Evolutionary conservation across 768 basidiomycete genomes (phyloP), one percentile per base, ranked within the genome.

Genomic region (Boletus vermiculosoides): DNA sequence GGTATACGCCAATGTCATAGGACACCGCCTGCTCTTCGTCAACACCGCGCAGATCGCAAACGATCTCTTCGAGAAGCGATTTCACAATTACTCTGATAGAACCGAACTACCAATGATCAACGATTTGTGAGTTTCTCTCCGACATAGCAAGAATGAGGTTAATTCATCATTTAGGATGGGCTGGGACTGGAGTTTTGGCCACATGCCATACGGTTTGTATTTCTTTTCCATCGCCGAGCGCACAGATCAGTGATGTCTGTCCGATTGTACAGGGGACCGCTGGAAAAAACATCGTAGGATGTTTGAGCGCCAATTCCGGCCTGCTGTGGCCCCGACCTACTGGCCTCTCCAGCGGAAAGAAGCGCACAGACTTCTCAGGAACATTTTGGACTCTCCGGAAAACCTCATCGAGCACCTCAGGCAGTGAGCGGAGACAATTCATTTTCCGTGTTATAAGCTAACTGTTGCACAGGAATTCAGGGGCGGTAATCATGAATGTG

Each of bases 1-100:
- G 39, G 79, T 85, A 3, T 82, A 80, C 59, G 70, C 84, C 20
- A 77, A 75, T 50, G 74, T 80, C 15, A 66, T 85, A 8, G 81
- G 83, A 30, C 78, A 77, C 57, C 76, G 77, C 40, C 64, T 81
- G 13, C 68, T 83, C 20, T 74, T 82, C 37, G 67, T 83, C 46
- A 83, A 83, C 62, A 73, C 78, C 3, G 67, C 75, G n/a, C 62
- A 78, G 48, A 70, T 74, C 2, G 79, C 78, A 5, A 71, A 72
- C 45, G 83, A 85, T 28, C 75, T 86, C 1, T 80, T 86, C 34
- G 84, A 85, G 52, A 84, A 79, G 58, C 74, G 80, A 16, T 81
- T 79, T 31, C 62, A 70, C 18, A 83, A 82, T 48, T 86, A 85
- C 59, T 84, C 85, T 6, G 82, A 83, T 60, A 77, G 82, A 44